These are phyloP conservation scores for Bruguiera hainesii DNA, from an alignment of 441 rosid species.

Conservation along the genomic window DNA sequence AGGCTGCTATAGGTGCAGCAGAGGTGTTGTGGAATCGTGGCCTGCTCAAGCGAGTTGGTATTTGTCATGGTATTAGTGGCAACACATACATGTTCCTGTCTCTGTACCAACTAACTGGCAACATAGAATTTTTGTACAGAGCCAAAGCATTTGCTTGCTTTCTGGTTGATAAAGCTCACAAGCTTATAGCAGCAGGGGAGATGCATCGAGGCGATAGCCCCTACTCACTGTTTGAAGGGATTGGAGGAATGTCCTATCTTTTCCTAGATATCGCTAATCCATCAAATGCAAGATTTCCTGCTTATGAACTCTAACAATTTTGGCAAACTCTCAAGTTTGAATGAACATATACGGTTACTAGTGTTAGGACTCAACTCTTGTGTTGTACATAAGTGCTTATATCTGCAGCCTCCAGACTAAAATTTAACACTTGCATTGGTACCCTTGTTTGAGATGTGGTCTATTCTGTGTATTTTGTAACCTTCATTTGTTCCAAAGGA, in stretches of 20 bases:
- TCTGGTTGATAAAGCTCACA: slow-evolving; percentile 46
- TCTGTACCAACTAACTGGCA: slow-evolving; percentile 46
- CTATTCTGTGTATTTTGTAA: no score
- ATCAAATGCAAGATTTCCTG: slow-evolving; percentile 55
- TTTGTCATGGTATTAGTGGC: slow-evolving; percentile 70
- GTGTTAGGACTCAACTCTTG: neutral
- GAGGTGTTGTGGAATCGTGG: slow-evolving; percentile 63
- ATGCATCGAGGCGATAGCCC: slow-evolving; percentile 71
- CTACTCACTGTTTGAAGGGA: slow-evolving; percentile 67
- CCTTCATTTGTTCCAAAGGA: no score
- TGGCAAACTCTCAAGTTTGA: neutral
- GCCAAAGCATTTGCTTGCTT: slow-evolving; percentile 68
- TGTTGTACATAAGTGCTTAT: neutral
- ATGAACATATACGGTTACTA: no score
- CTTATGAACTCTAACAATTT: slow-evolving; percentile 20
- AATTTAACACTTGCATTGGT: no score
- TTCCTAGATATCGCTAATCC: slow-evolving; percentile 69
- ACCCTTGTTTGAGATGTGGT: no score
- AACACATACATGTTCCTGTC: slow-evolving; percentile 54
- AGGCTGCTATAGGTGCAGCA: slow-evolving; percentile 53
- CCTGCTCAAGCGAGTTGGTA: slow-evolving; percentile 56
- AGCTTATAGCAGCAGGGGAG: slow-evolving; percentile 44
- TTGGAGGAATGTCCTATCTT: slow-evolving; percentile 72
- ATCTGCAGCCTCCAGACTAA: neutral
- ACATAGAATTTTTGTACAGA: slow-evolving; percentile 36